Base-by-base conservation (phyloP, 805 yeast genomes). In the Jamesozyma lodderae region DNA sequence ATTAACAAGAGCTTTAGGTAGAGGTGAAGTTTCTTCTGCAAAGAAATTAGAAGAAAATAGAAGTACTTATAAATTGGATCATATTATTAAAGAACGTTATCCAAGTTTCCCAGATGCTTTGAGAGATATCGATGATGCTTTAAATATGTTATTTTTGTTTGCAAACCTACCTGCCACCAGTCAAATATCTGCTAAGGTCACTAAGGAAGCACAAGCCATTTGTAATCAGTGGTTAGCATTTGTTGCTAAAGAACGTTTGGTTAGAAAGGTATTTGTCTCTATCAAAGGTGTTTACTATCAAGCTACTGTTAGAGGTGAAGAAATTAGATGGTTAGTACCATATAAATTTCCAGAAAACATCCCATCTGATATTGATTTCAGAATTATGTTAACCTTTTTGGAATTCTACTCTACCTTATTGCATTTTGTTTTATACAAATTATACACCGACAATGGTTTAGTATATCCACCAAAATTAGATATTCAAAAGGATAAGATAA, bases 211-310 rank as follows among this genome's bases (percentile, higher is more conserved):
- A 18, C 85, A 79, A 51, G 72, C 72, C 44, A 72, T 92, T 51
- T 80, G 95, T 55, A 84, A 84, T 62, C 95, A 92, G 62, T 92
- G 98, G 97, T 71, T 82, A 60, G 97, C 97, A 0, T 90, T 72
- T 59, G 81, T 90, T 41, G 85, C 97, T 11, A 79, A 79, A 52
- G 94, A 90, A 60, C 73, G 87, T 53, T 66, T 78, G 25, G 65
- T 92, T 49, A 76, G 79, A 50, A 92, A 90, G 61, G 95, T 87
- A 13, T 92, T 92, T 66, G 96, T 92, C 27, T 82, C 95, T 35
- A 90, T 92, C 57, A 92, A 92, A 64, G 98, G 98, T 67, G 94
- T 90, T 14, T 92, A 92, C 64, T 92, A 90, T 59, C 86, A 87
- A 60, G 97, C 96, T 24, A 74, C 60, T 44, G 77, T 92, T 33